phyloP scores from a whole-genome alignment of 441 rosid species.

The Melastoma candidum region DNA sequence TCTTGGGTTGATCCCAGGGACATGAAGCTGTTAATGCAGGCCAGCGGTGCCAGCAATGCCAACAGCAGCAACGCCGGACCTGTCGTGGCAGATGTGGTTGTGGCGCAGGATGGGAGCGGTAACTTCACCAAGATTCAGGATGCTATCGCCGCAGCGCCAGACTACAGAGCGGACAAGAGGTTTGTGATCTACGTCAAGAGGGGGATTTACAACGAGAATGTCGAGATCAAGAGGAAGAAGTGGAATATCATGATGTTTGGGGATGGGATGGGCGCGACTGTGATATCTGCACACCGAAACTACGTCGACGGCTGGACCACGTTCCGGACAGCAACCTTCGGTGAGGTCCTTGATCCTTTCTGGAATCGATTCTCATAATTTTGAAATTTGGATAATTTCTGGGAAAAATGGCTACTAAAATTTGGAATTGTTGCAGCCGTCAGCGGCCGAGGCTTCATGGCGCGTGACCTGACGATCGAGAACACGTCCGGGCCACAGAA shows the following conservation, averaged over 20 bases:
- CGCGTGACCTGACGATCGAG: conserved; percentile 68
- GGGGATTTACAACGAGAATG: conserved; percentile 66
- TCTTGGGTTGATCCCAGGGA: conserved; percentile 30
- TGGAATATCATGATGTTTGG: conserved; percentile 89
- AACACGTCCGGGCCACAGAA: conserved; percentile 76
- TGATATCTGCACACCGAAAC: conserved; percentile 63
- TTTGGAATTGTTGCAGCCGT: conserved; percentile 42
- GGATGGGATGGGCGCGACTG: conserved; percentile 59
- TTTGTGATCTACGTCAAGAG: conserved; percentile 54
- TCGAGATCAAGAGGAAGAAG: conserved; percentile 90
- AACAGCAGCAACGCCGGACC: conserved; percentile 18
- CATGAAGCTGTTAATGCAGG: neutral
- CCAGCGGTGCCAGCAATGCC: conserved; percentile 8
- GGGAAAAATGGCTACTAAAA: neutral
- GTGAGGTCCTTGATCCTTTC: conserved; percentile 25
- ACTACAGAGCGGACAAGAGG: conserved; percentile 34
- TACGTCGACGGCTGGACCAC: conserved; percentile 73
- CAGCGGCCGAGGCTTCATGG: conserved; percentile 79
- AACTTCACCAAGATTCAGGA: conserved; percentile 57
- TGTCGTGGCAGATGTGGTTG: conserved; percentile 37
- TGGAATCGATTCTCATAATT: neutral
- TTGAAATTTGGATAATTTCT: neutral
- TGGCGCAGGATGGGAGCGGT: conserved; percentile 77
- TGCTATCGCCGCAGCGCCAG: conserved; percentile 66
- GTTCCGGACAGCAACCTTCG: conserved; percentile 73